Evolutionary conservation across 2,329 filamentous ascomycete species (phyloP).

Genomic region (Pyrenochaeta sp.): DNA sequence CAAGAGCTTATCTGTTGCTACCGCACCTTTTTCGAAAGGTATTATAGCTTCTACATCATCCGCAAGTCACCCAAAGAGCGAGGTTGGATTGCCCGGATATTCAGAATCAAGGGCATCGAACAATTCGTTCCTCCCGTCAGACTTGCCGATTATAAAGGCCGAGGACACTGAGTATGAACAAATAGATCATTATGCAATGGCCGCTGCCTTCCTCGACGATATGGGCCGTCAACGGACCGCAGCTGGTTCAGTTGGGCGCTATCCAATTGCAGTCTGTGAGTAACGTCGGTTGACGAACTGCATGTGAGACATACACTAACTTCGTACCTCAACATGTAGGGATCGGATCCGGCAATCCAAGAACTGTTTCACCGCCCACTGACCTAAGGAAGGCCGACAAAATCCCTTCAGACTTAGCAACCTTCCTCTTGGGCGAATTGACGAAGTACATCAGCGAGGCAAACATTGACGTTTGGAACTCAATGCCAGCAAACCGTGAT

Average conservation of each 20-base stretch:
- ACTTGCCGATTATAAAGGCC: not conserved
- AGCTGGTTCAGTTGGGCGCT: not conserved
- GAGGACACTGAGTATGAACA: not conserved
- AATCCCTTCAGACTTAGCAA: slow-evolving; percentile 7
- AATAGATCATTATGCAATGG: not conserved
- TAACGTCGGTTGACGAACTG: no score
- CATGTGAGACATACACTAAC: no score
- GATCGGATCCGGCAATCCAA: not conserved
- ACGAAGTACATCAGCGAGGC: slow-evolving; percentile 4
- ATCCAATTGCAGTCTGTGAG: slow-evolving; percentile 13
- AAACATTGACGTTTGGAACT: slow-evolving; percentile 1
- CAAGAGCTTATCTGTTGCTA: not conserved
- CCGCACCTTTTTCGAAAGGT: not conserved
- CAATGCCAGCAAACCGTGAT: slow-evolving; percentile 8
- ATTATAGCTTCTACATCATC: not conserved
- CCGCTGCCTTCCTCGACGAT: not conserved
- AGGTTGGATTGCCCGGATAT: not conserved
- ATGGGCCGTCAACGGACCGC: not conserved
- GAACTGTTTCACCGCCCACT: no score
- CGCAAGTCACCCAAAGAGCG: not conserved
- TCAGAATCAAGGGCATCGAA: not conserved
- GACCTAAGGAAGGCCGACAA: not conserved
- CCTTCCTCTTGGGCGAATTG: slow-evolving; percentile 8
- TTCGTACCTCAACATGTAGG: no score
- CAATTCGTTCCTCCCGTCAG: not conserved